Base-by-base conservation (phyloP, 148 eudicot genomes). In the Nepenthes gracilis region DNA sequence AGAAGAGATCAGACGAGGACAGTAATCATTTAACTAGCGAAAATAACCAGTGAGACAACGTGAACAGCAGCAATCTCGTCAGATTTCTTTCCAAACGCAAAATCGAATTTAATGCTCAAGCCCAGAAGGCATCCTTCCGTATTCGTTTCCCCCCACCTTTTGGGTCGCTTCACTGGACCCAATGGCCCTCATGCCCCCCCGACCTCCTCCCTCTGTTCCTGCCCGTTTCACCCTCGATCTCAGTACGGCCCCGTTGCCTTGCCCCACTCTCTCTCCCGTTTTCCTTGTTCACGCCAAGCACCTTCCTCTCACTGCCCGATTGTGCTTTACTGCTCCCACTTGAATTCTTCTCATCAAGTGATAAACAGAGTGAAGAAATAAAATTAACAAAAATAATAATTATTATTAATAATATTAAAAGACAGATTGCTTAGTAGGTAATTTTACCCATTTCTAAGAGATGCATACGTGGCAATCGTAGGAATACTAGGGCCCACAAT, bases 1-100 rank as follows among this genome's bases (percentile, higher is more conserved):
- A 6, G 23, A 23, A 23, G 23, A 23, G 23, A 23, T 23, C 23
- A 23, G 23, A 23, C 23, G 23, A 51, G 23, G 23, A 23, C 23
- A 62, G 57, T 54, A 72, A 61, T 56, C 63, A 23, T 72, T 61
- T 72, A 55, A 53, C 66, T 71, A 60, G 38, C 61, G 51, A 53
- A 65, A 60, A 51, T 35, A 69, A 68, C 61, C 70, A 74, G 57
- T 49, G 14, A 45, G 32, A 5, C 37, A 14, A 57, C 36, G 37
- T 51, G 14, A n/a, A 6, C 23, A 23, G 23, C 15, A 32, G n/a
- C n/a, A n/a, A 52, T 52, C 55, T 52, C 55, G 23, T 23, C 23
- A 23, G 23, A 23, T 23, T 23, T 23, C 23, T 23, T 23, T 23
- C 23, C 23, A 23, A 23, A 23, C 23, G 23, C 23, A 23, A 23